These are phyloP conservation scores for Coemansia sp. DNA, from an alignment of 192 early-diverging fungal species.

Conservation along the genomic window DNA sequence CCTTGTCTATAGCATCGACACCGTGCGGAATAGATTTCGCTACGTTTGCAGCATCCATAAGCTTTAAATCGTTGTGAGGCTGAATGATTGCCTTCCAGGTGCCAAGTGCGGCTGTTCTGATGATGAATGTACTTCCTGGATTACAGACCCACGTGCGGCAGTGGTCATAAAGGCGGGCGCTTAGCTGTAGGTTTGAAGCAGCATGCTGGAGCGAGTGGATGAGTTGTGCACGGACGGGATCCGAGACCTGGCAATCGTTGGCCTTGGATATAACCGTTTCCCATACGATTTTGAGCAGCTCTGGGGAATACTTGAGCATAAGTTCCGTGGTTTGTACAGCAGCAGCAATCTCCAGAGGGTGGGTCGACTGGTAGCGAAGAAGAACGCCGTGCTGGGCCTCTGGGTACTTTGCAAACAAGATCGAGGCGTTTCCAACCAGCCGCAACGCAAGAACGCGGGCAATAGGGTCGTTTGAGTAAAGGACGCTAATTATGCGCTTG, in stretches of 20 bases:
- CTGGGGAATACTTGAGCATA: constrained; percentile 49
- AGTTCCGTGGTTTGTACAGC: constrained; percentile 51
- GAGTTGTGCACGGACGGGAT: constrained; percentile 40
- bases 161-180: constrained; percentile 32
- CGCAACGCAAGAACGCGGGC: constrained; percentile 54
- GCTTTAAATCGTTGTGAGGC: constrained; percentile 40
- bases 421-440: constrained; percentile 49
- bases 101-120: constrained; percentile 31
- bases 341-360: constrained; percentile 53
- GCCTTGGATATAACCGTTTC: constrained; percentile 46
- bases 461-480: constrained; percentile 55
- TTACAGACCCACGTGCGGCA: constrained; percentile 36
- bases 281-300: constrained; percentile 51
- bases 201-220: constrained; percentile 52
- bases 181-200: constrained; percentile 41
- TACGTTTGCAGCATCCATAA: constrained; percentile 30
- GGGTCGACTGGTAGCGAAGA: constrained; percentile 45
- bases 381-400: constrained; percentile 57
- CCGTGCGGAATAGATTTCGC: constrained; percentile 21
- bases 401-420: constrained; percentile 46
- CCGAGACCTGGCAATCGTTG: constrained; percentile 22
- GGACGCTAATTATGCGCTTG: constrained; percentile 48
- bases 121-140: constrained; percentile 17
- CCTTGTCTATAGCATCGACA: constrained; percentile 14
- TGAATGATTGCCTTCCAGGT: constrained; percentile 37